These are phyloP conservation scores for Leucocoprinus leucothites DNA, from an alignment of 768 basidiomycete genomes.

Conservation along the genomic window DNA sequence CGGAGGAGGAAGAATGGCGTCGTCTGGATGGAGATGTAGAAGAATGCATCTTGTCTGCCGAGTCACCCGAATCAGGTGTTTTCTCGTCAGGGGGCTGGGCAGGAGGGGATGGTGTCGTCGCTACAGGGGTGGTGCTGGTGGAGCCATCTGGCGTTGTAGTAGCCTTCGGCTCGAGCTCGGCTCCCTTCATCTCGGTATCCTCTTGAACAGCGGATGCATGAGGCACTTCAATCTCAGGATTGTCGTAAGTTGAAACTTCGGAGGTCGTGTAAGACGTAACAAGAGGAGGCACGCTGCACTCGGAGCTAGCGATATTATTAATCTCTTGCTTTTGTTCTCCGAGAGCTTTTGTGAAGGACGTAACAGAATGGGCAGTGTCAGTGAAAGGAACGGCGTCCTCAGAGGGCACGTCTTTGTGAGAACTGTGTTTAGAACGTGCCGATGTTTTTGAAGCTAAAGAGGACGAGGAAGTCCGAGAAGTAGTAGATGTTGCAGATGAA, in stretches of 20 bases:
- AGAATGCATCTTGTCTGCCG: neutral
- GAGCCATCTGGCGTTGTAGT: neutral
- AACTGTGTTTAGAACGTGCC: too few relatives aligned
- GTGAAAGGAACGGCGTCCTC: neutral
- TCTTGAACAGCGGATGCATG: neutral
- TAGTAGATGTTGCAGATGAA: neutral
- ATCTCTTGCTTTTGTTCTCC: neutral
- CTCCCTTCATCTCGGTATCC: neutral
- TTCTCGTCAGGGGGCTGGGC: neutral
- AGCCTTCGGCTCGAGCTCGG: too few relatives aligned
- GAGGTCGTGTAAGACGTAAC: slow-evolving; percentile 3
- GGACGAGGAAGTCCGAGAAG: too few relatives aligned
- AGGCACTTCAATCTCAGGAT: neutral
- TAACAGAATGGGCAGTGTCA: neutral
- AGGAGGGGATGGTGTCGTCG: neutral
- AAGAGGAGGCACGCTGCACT: neutral
- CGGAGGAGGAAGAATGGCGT: neutral
- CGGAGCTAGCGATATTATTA: neutral
- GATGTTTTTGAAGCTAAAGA: too few relatives aligned
- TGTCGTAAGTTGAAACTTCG: slow-evolving; percentile 4
- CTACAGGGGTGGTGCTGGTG: neutral
- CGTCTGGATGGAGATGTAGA: neutral
- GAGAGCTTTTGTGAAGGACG: too few relatives aligned
- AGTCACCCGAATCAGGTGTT: too few relatives aligned
- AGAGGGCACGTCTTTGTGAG: neutral